Percentiles rank a stretch among this genome's conserved stretches.
Evolutionary conservation across 768 basidiomycete species (phyloP).

Genomic region (Termitomyces sp.): DNA sequence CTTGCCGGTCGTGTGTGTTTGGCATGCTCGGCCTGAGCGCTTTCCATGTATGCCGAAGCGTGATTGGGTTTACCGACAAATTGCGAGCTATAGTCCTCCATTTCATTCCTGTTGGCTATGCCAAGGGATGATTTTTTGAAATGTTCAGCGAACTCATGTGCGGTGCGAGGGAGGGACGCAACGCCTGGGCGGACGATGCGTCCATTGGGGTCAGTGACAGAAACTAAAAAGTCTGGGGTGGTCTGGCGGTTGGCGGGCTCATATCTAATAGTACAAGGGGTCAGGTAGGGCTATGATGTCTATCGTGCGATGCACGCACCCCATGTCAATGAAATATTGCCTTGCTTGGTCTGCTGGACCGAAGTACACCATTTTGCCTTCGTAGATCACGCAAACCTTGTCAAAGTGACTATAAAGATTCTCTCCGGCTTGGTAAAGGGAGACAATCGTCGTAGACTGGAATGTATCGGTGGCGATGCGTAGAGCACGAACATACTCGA

Average conservation of each 20-base stretch:
- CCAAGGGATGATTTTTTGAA: constrained; percentile 42
- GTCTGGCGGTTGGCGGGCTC: constrained; percentile 63
- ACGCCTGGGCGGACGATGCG: constrained; percentile 48
- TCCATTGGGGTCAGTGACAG: constrained; percentile 59
- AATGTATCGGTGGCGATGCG: constrained; percentile 61
- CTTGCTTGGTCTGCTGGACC: constrained; percentile 65
- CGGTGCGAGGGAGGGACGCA: constrained; percentile 47
- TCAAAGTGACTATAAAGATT: constrained; percentile 65
- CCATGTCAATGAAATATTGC: constrained; percentile 70
- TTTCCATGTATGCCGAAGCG: constrained; percentile 42
- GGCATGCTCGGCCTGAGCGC: constrained; percentile 51
- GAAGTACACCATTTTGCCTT: constrained; percentile 73
- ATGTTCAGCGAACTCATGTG: constrained; percentile 55
- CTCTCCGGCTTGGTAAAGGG: constrained; percentile 84
- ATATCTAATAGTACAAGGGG: constrained; percentile 33
- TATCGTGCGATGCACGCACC: constrained; percentile 19
- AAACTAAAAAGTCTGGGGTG: constrained; percentile 62
- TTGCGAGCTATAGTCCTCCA: constrained; percentile 41
- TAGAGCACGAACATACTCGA: constrained; percentile 69
- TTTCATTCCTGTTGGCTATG: constrained; percentile 42
- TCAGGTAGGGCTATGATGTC: not conserved
- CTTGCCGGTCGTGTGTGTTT: constrained; percentile 37
- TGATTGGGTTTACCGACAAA: constrained; percentile 45
- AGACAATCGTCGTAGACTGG: constrained; percentile 64
- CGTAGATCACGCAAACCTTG: constrained; percentile 79